A percentile compares a stretch with the other conserved stretches of the same genome.
These are phyloP conservation scores for Rhododendron williamsianum DNA, from an alignment of 148 eudicot species.

Conservation along the genomic window DNA sequence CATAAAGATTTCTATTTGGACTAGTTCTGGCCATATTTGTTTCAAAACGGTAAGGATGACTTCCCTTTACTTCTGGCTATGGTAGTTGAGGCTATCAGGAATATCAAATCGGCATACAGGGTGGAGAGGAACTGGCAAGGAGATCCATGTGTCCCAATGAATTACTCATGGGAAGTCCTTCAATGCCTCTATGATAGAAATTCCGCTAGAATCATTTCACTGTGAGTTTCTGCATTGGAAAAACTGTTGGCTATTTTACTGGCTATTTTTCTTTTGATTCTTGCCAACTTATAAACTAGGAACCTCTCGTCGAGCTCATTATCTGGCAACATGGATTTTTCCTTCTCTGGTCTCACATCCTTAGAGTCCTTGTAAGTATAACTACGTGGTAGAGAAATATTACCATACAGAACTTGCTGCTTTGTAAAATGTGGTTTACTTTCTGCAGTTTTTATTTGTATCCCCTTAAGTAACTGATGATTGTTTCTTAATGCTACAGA, in stretches of 20 bases:
- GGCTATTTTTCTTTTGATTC: neutral
- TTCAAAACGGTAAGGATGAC: neutral
- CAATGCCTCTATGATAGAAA: neutral
- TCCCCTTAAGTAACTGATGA: neutral
- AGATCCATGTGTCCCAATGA: conserved; percentile 41
- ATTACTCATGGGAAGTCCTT: neutral
- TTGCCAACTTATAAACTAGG: neutral
- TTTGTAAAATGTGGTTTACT: neutral
- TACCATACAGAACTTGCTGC: neutral
- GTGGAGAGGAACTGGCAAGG: conserved; percentile 43
- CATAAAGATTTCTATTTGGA: neutral
- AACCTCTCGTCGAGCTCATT: neutral
- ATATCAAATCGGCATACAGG: conserved; percentile 29
- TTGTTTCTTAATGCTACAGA: neutral
- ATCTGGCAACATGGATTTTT: neutral
- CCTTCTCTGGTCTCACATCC: neutral
- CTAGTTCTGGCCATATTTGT: neutral
- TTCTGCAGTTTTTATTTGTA: neutral
- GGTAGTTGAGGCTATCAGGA: conserved; percentile 26
- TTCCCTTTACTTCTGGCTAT: neutral
- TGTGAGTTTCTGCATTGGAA: neutral
- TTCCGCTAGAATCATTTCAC: neutral
- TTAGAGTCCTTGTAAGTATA: neutral
- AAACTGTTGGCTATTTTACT: neutral
- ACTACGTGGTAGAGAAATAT: neutral